Percentiles rank a stretch among this genome's conserved stretches.
Evolutionary conservation across 768 basidiomycete species (phyloP).

Genomic region (Psilocybe subaeruginosa): DNA sequence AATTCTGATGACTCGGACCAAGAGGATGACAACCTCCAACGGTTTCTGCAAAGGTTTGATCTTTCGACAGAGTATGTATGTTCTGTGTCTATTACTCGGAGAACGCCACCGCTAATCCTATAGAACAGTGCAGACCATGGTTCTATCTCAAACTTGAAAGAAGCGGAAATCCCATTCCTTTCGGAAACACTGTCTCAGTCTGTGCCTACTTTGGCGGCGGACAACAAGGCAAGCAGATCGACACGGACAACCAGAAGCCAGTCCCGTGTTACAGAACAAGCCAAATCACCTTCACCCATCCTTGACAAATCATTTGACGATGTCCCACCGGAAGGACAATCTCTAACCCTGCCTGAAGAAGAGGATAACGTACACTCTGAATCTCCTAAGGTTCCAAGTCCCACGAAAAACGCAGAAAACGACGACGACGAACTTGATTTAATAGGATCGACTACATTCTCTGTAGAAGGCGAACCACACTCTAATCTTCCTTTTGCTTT

Average conservation of each 20-base stretch:
- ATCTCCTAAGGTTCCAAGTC: not conserved
- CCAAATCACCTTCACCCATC: constrained; percentile 10
- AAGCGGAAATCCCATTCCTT: constrained; percentile 23
- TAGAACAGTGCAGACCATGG: constrained; percentile 22
- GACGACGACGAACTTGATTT: constrained; percentile 46
- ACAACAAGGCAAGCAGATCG: constrained; percentile 8
- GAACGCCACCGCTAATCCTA: not conserved
- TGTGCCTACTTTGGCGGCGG: not conserved
- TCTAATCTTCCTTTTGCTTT: not conserved
- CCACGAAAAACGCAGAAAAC: constrained; percentile 6
- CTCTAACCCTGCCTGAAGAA: not conserved
- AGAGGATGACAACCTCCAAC: constrained; percentile 45
- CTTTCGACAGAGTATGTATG: constrained; percentile 47
- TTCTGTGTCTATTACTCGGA: not conserved
- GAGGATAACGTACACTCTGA: not conserved
- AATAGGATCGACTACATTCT: constrained; percentile 30
- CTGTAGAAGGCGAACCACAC: constrained; percentile 13
- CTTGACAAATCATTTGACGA: not conserved
- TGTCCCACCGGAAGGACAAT: not conserved
- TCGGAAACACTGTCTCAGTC: constrained; percentile 8
- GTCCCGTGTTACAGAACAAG: constrained; percentile 15
- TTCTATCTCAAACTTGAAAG: constrained; percentile 28
- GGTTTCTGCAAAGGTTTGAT: constrained; percentile 62
- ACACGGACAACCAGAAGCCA: constrained; percentile 21
- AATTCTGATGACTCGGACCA: constrained; percentile 40